phyloP scores from a whole-genome alignment of 495 filamentous ascomycete species.

The Aspergillus bridgeri region DNA sequence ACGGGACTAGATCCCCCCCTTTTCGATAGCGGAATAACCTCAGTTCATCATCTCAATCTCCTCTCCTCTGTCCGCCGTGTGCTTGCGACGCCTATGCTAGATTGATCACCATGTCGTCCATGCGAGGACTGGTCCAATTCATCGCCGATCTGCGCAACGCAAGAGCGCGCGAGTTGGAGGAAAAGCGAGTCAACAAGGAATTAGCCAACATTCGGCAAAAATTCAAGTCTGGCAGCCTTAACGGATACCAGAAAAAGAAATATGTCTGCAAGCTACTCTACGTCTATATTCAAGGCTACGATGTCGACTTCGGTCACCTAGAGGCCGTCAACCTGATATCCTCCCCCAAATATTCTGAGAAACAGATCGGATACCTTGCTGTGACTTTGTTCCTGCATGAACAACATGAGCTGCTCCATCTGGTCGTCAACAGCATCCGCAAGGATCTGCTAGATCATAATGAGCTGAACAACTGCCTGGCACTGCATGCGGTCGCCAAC shows the following conservation, averaged over 20 bases:
- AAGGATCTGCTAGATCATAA: constrained; percentile 94
- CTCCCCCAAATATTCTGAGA: constrained; percentile 95
- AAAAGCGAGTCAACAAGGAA: constrained; percentile 99
- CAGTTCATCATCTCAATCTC: neutral
- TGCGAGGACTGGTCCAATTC: constrained; percentile 93
- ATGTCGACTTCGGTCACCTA: constrained; percentile 97
- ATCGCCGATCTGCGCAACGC: constrained; percentile 97
- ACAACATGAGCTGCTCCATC: constrained; percentile 89
- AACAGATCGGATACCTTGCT: constrained; percentile 98
- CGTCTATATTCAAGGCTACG: constrained; percentile 98
- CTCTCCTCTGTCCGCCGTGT: neutral
- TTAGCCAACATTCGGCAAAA: constrained; percentile 90
- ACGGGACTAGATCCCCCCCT: neutral
- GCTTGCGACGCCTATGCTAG: neutral
- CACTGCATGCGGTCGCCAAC: constrained; percentile 98
- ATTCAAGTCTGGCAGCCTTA: constrained; percentile 76
- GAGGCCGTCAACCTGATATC: constrained; percentile 98
- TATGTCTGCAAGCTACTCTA: constrained; percentile 99
- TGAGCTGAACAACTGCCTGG: constrained; percentile 95
- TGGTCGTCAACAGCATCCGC: constrained; percentile 97
- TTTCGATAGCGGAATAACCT: neutral
- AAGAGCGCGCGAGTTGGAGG: constrained; percentile 89
- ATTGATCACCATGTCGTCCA: constrained; percentile 54
- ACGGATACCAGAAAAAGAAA: constrained; percentile 99
- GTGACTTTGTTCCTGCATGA: constrained; percentile 98